Conservation (phyloP, 2,329 filamentous ascomycete species). For the Elsinoe australis region DNA sequence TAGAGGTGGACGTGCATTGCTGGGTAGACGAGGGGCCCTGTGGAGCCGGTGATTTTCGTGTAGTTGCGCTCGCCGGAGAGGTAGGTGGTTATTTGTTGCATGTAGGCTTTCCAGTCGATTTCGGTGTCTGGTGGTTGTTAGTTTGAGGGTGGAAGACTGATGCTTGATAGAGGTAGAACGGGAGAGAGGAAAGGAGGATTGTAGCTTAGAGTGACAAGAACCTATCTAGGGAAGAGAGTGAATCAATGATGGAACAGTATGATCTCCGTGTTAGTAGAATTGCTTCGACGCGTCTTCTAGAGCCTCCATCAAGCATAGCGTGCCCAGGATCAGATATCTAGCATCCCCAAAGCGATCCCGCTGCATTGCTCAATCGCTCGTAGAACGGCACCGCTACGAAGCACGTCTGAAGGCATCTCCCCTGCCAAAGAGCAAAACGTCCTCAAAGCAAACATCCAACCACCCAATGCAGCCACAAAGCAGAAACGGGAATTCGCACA, state of each 20-base stretch:
- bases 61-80: slow-evolving; percentile 84
- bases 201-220: too few relatives aligned
- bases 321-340: too few relatives aligned
- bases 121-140: slow-evolving; percentile 78
- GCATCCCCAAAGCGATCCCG: too few relatives aligned
- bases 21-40: slow-evolving; percentile 90
- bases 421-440: not conserved
- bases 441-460: not conserved
- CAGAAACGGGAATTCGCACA: too few relatives aligned
- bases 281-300: too few relatives aligned
- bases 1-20: slow-evolving; percentile 92
- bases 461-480: not conserved
- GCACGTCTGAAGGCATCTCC: too few relatives aligned
- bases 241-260: too few relatives aligned
- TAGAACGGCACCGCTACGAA: too few relatives aligned
- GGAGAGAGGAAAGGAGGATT: not conserved
- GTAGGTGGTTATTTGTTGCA: slow-evolving; percentile 81
- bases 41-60: slow-evolving; percentile 72
- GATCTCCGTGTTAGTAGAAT: too few relatives aligned
- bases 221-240: too few relatives aligned
- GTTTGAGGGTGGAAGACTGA: not conserved
- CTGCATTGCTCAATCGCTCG: too few relatives aligned
- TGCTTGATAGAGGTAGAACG: not conserved
- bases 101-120: slow-evolving; percentile 96
- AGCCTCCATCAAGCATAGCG: too few relatives aligned